A percentile compares a stretch with the other conserved stretches of the same genome.
These are phyloP conservation scores for Metschnikowia amazonensis DNA, from an alignment of 805 yeast species.

Conservation along the genomic window DNA sequence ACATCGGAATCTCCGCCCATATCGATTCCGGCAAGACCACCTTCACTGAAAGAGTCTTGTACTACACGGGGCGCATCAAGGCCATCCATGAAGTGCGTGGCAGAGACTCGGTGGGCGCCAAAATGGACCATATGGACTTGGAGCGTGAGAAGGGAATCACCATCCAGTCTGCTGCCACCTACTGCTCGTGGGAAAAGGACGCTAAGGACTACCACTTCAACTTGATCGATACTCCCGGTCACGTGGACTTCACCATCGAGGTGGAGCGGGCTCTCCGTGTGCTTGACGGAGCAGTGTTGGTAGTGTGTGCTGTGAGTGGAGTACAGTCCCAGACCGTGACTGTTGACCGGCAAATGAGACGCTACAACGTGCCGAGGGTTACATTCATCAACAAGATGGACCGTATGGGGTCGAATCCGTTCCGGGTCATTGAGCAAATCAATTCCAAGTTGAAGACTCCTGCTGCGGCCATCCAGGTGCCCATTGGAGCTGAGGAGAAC, in stretches of 20 bases:
- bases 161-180: slow-evolving; percentile 97
- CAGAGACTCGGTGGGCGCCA: slow-evolving; percentile 96
- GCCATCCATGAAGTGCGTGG: slow-evolving; percentile 97
- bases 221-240: slow-evolving; percentile 97
- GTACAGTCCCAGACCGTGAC: slow-evolving; percentile 98
- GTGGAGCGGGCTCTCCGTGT: slow-evolving; percentile 98
- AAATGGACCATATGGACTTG: slow-evolving; percentile 98
- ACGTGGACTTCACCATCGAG: slow-evolving; percentile 97
- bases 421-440: slow-evolving; percentile 89
- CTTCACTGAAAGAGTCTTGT: slow-evolving; percentile 94
- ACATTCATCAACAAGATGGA: slow-evolving; percentile 98
- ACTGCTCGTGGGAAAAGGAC: slow-evolving; percentile 90
- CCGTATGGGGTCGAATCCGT: slow-evolving; percentile 98
- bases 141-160: slow-evolving; percentile 99
- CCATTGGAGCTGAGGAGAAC: slow-evolving; percentile 88
- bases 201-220: slow-evolving; percentile 75
- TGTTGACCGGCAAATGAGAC: slow-evolving; percentile 97
- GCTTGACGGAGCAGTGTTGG: slow-evolving; percentile 95
- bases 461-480: slow-evolving; percentile 97
- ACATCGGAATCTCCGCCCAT: slow-evolving; percentile 97
- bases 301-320: slow-evolving; percentile 97
- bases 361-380: slow-evolving; percentile 94
- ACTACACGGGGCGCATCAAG: slow-evolving; percentile 94
- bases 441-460: slow-evolving; percentile 83
- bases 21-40: slow-evolving; percentile 98